phyloP scores from a whole-genome alignment of 768 basidiomycete genomes.

The Podaxis mareebaensis region DNA sequence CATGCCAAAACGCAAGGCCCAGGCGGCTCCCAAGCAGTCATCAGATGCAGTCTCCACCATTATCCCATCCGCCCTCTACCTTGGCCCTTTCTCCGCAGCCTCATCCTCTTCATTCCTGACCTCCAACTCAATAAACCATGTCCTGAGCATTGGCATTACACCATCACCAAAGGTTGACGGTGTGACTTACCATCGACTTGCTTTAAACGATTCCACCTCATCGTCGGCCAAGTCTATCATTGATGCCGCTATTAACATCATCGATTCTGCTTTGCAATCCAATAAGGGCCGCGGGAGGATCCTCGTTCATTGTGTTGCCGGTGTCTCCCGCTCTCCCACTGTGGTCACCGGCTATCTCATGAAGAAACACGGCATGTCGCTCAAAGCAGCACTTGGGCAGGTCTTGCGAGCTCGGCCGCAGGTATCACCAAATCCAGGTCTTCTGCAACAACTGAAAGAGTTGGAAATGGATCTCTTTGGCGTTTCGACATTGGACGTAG shows the following conservation, averaged over 20 bases:
- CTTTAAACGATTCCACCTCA: slow-evolving; percentile 34
- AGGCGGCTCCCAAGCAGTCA: not conserved
- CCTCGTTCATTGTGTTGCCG: slow-evolving; percentile 46
- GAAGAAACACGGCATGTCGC: slow-evolving; percentile 33
- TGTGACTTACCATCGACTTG: slow-evolving; percentile 39
- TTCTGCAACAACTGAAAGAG: slow-evolving; percentile 42
- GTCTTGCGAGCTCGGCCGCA: slow-evolving; percentile 35
- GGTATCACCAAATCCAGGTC: slow-evolving; percentile 42
- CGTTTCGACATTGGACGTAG: slow-evolving; percentile 30
- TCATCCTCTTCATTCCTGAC: slow-evolving; percentile 34
- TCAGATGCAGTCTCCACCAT: slow-evolving; percentile 24
- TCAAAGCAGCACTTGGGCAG: slow-evolving; percentile 36
- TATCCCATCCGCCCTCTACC: slow-evolving; percentile 33
- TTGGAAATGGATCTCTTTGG: slow-evolving; percentile 31
- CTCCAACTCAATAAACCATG: slow-evolving; percentile 35
- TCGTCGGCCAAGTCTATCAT: slow-evolving; percentile 29
- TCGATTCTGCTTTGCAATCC: slow-evolving; percentile 26
- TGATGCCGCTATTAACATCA: slow-evolving; percentile 30
- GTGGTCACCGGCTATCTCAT: slow-evolving; percentile 44
- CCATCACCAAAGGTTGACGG: slow-evolving; percentile 30
- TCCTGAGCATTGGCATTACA: slow-evolving; percentile 40
- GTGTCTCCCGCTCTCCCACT: slow-evolving; percentile 46
- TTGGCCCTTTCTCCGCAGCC: slow-evolving; percentile 42
- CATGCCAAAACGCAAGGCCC: slow-evolving; percentile 5
- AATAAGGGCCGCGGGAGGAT: slow-evolving; percentile 32